Conservation (phyloP, 805 yeast species). For the Candida nonsorbophila region DNA sequence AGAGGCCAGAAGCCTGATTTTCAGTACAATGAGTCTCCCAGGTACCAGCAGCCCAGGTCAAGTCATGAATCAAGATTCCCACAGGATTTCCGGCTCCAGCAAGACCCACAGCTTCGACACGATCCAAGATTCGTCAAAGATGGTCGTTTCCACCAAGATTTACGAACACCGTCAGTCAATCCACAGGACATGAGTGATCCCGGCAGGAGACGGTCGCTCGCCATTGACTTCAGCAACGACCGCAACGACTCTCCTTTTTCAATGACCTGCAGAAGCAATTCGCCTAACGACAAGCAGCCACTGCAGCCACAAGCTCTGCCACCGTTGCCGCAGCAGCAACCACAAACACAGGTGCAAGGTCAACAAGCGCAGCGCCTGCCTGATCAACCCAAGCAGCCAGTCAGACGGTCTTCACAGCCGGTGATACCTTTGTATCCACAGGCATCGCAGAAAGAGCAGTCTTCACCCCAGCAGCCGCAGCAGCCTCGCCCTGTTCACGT, state of each 20-base stretch:
- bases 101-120: not conserved
- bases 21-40: not conserved
- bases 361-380: slow-evolving; percentile 4
- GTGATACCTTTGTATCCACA: no score
- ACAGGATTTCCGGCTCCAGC: not conserved
- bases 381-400: slow-evolving; percentile 1
- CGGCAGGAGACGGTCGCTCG: no score
- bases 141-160: no score
- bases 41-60: not conserved
- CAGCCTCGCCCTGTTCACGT: slow-evolving; percentile 4
- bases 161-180: no score
- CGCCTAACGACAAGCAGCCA: slow-evolving; percentile 3
- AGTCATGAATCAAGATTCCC: not conserved
- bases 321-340: slow-evolving; percentile 1
- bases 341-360: not conserved
- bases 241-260: slow-evolving; percentile 1
- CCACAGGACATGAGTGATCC: no score
- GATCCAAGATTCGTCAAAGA: no score
- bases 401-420: no score
- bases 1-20: not conserved
- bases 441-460: no score
- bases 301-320: not conserved
- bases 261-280: slow-evolving; percentile 2
- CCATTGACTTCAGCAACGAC: slow-evolving; percentile 1
- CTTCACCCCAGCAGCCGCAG: slow-evolving; percentile 1